Percentiles rank a stretch among this genome's conserved stretches.
Evolutionary conservation across 2,329 filamentous ascomycete genomes (phyloP).

Genomic region (Beauveria varroae): DNA sequence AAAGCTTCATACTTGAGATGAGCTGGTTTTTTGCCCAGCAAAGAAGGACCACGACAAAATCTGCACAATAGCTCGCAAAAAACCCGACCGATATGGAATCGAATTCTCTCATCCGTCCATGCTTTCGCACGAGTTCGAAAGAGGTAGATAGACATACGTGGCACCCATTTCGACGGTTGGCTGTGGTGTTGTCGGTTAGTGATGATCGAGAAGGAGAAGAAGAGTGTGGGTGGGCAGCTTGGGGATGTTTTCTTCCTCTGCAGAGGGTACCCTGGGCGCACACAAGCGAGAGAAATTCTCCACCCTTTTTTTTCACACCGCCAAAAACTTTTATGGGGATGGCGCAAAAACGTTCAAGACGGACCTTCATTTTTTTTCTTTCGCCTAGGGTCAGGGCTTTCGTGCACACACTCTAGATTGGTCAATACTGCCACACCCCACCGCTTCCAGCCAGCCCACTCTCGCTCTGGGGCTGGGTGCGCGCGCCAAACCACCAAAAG

Average conservation of each 20-base stretch:
- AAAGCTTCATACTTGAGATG: not conserved
- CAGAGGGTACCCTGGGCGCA: not conserved
- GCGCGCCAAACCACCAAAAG: constrained; percentile 17
- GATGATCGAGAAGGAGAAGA: constrained; percentile 21
- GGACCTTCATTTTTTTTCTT: not conserved
- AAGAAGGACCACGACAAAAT: constrained; percentile 72
- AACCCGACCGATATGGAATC: constrained; percentile 13
- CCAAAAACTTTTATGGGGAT: not conserved
- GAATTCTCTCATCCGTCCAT: constrained; percentile 17
- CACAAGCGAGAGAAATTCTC: constrained; percentile 2
- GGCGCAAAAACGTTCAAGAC: not conserved
- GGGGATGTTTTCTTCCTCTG: constrained; percentile 2
- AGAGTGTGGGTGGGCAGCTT: not conserved
- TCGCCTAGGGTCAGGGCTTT: constrained; percentile 26
- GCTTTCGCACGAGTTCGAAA: constrained; percentile 26
- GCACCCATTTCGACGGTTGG: constrained; percentile 36
- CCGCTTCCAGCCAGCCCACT: constrained; percentile 21
- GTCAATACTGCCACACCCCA: constrained; percentile 30
- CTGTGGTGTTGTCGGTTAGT: constrained; percentile 31
- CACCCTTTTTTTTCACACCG: constrained; percentile 13
- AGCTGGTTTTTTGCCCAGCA: constrained; percentile 51
- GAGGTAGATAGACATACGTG: constrained; percentile 45
- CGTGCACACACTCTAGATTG: not conserved
- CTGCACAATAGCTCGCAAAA: constrained; percentile 36
- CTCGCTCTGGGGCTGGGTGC: not conserved